Percentiles rank a stretch among this genome's conserved stretches.
These are phyloP conservation scores for Scenedesmus sp. DNA, from an alignment of 163 green algal species.

Conservation along the genomic window DNA sequence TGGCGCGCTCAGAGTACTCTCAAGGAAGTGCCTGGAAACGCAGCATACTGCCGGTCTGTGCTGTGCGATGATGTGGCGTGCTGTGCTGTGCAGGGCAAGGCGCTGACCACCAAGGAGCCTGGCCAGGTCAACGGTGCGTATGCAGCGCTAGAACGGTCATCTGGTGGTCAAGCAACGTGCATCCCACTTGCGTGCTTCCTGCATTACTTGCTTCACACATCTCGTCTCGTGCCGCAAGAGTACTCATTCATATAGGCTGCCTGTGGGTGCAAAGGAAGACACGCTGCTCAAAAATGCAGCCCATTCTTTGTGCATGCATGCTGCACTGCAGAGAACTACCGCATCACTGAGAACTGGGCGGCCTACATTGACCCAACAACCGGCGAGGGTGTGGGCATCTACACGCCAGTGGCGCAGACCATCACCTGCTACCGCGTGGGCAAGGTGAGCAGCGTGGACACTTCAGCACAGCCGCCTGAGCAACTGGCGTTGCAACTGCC, in stretches of 20 bases:
- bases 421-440: constrained; percentile 40
- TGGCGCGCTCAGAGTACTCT: no score
- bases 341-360: constrained; percentile 39
- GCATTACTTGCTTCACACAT: no score
- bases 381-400: constrained; percentile 32
- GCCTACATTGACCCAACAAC: constrained; percentile 30
- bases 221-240: no score
- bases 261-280: no score
- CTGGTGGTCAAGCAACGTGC: no score
- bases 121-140: constrained; percentile 31
- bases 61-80: neutral
- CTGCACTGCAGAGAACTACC: constrained; percentile 40
- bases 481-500: neutral
- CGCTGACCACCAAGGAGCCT: constrained; percentile 32
- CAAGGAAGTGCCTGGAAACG: no score
- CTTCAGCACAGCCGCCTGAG: neutral
- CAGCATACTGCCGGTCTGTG: neutral
- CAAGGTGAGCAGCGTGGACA: neutral
- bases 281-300: neutral
- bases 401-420: neutral
- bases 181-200: no score
- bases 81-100: constrained; percentile 33
- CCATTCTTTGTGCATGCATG: neutral
- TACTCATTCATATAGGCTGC: no score
- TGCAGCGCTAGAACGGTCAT: neutral